Conservation (phyloP, 352 stramenopile genomes). For the Phytophthora niederhauseri region DNA sequence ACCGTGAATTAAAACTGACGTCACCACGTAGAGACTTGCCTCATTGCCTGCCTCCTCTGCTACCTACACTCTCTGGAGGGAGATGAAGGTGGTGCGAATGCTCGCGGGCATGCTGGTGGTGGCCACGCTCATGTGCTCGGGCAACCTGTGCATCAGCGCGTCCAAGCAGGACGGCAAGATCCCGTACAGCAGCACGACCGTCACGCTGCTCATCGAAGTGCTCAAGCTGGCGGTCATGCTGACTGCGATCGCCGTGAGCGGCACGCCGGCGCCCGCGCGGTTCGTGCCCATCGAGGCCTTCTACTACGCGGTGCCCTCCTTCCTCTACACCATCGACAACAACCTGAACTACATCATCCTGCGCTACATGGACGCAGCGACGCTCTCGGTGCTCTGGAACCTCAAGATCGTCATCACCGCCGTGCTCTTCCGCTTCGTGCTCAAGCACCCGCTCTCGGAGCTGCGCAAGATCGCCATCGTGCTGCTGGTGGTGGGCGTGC, state of each 20-base stretch:
- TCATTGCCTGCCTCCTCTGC: neutral
- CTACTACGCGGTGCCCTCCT: constrained; percentile 84
- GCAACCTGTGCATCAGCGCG: constrained; percentile 86
- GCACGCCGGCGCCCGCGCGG: constrained; percentile 42
- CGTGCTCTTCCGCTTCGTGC: constrained; percentile 83
- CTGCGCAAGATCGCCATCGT: constrained; percentile 79
- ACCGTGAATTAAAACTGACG: constrained; percentile 7
- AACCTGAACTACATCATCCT: constrained; percentile 91
- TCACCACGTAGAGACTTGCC: constrained; percentile 23
- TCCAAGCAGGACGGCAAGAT: constrained; percentile 82
- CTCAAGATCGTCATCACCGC: constrained; percentile 89
- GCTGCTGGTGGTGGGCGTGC: constrained; percentile 75
- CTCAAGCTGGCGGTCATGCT: constrained; percentile 72
- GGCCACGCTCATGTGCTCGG: constrained; percentile 74
- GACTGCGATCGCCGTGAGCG: constrained; percentile 45
- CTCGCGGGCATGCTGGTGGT: constrained; percentile 68
- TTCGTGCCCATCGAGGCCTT: constrained; percentile 62
- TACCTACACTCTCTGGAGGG: neutral
- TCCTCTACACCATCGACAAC: constrained; percentile 90
- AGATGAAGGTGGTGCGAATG: constrained; percentile 53
- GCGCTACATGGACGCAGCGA: constrained; percentile 85
- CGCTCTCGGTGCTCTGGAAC: constrained; percentile 89
- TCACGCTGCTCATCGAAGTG: constrained; percentile 87
- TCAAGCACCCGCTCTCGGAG: constrained; percentile 73
- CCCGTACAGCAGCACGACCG: constrained; percentile 83